phyloP scores from a whole-genome alignment of 2,329 filamentous ascomycete genomes.

The Lojkania enalia region DNA sequence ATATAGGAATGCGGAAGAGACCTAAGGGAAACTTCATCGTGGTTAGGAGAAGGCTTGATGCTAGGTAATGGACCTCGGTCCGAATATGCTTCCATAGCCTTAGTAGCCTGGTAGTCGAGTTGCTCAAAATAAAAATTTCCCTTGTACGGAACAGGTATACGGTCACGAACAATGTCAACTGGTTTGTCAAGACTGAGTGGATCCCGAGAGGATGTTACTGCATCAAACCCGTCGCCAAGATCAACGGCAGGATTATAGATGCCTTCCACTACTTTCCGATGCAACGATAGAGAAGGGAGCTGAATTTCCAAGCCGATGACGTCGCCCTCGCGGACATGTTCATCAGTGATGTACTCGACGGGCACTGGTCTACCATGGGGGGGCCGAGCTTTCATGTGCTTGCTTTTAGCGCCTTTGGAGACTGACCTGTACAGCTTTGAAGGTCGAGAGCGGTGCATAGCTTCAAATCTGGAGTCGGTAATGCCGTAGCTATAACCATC shows the following conservation, averaged over 20 bases:
- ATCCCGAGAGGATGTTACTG: slow-evolving; percentile 35
- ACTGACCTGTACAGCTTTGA: slow-evolving; percentile 70
- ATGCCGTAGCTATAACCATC: slow-evolving; percentile 94
- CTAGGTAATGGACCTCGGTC: slow-evolving; percentile 57
- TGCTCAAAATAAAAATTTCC: slow-evolving; percentile 92
- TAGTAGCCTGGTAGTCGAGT: slow-evolving; percentile 83
- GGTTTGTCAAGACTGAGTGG: slow-evolving; percentile 52
- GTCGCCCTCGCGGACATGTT: slow-evolving; percentile 84
- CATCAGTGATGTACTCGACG: slow-evolving; percentile 60
- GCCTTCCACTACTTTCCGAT: slow-evolving; percentile 84
- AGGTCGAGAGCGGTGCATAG: slow-evolving; percentile 91
- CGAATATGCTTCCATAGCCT: slow-evolving; percentile 74
- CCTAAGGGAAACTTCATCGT: slow-evolving; percentile 73
- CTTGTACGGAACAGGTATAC: slow-evolving; percentile 93
- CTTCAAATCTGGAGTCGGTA: slow-evolving; percentile 86
- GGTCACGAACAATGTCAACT: slow-evolving; percentile 87
- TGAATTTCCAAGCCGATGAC: slow-evolving; percentile 93
- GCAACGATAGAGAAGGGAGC: slow-evolving; percentile 80
- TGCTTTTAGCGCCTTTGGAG: slow-evolving; percentile 44
- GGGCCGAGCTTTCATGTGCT: slow-evolving; percentile 45
- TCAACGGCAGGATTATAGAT: slow-evolving; percentile 88
- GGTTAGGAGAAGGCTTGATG: slow-evolving; percentile 75
- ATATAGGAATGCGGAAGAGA: slow-evolving; percentile 86
- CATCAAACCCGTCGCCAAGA: slow-evolving; percentile 60
- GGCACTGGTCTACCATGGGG: slow-evolving; percentile 40